Percentiles rank a stretch among this genome's conserved stretches.
Evolutionary conservation across 2,329 filamentous ascomycete species (phyloP).

Genomic region (Balansia obtecta): DNA sequence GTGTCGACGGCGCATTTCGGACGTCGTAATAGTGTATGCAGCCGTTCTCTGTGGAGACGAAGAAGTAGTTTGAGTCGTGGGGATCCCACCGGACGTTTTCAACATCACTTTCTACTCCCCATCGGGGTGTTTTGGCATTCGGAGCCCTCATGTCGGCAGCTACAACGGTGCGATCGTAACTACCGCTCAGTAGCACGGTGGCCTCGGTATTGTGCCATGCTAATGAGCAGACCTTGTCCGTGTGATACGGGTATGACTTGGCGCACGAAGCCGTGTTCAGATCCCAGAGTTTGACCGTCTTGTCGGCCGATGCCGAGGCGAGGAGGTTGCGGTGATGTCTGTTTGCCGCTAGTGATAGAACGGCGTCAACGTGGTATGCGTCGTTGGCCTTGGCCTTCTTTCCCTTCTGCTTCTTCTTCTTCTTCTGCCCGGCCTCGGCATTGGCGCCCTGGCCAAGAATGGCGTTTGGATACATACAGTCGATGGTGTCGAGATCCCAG

Average conservation of each 20-base stretch:
- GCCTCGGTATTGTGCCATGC: conserved; percentile 85
- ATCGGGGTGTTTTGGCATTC: conserved; percentile 66
- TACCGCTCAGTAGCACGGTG: conserved; percentile 81
- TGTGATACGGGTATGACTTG: conserved; percentile 91
- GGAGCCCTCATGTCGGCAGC: conserved; percentile 95
- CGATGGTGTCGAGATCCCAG: conserved; percentile 91
- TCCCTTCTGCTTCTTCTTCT: conserved; percentile 74
- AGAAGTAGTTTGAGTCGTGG: conserved; percentile 88
- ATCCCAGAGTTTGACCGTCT: conserved; percentile 97
- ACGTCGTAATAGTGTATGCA: conserved; percentile 87
- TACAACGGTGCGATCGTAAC: conserved; percentile 87
- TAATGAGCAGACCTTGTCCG: conserved; percentile 92
- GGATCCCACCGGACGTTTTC: conserved; percentile 89
- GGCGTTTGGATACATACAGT: conserved; percentile 96
- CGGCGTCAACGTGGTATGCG: conserved; percentile 85
- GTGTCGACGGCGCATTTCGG: conserved; percentile 60
- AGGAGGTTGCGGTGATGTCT: conserved; percentile 87
- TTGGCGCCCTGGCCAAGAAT: conserved; percentile 69
- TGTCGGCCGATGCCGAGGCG: conserved; percentile 89
- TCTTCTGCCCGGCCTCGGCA: conserved; percentile 42
- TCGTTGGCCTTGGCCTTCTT: conserved; percentile 73
- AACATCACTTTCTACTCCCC: conserved; percentile 92
- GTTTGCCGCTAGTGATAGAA: conserved; percentile 85
- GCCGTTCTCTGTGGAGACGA: conserved; percentile 84
- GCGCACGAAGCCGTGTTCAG: conserved; percentile 84